Evolutionary conservation across 73 alveolate species (phyloP).

Genomic region (Durusdinium trenchii): DNA sequence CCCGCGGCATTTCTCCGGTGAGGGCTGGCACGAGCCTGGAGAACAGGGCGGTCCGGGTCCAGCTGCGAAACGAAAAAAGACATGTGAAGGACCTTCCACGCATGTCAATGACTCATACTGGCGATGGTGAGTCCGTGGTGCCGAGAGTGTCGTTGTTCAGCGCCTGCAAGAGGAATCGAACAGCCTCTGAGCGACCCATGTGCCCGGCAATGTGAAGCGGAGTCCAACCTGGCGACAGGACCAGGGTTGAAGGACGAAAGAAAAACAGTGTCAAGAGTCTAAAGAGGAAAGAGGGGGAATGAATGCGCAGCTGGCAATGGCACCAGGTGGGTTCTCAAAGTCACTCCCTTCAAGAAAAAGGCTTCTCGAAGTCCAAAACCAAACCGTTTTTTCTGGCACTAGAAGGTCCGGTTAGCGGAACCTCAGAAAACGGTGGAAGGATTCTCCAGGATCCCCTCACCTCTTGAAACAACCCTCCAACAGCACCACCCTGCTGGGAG

Average conservation of each 20-base stretch:
- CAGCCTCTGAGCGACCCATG: constrained; percentile 95
- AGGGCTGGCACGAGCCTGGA: constrained; percentile 85
- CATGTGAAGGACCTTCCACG: background rate
- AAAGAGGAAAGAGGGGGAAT: too few relatives aligned
- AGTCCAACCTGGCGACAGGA: constrained; percentile 43
- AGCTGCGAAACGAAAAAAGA: too few relatives aligned
- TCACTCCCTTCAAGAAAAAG: too few relatives aligned
- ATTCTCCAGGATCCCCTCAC: too few relatives aligned
- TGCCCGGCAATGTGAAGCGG: constrained; percentile 93
- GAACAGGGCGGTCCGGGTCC: background rate
- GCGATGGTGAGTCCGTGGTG: background rate
- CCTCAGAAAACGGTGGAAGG: too few relatives aligned
- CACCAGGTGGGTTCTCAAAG: too few relatives aligned
- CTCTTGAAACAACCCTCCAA: background rate
- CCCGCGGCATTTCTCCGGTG: constrained; percentile 85
- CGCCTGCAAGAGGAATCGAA: constrained; percentile 89
- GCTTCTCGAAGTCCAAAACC: too few relatives aligned
- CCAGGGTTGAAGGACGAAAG: background rate
- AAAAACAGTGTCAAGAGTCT: too few relatives aligned
- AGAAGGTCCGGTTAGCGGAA: too few relatives aligned
- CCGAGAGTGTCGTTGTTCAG: background rate
- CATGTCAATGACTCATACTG: background rate
- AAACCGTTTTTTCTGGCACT: too few relatives aligned
- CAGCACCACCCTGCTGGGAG: too few relatives aligned
- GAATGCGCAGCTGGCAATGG: too few relatives aligned